phyloP scores from a whole-genome alignment of 1,139 yeast species.

The Tardiomyces depauwii region DNA sequence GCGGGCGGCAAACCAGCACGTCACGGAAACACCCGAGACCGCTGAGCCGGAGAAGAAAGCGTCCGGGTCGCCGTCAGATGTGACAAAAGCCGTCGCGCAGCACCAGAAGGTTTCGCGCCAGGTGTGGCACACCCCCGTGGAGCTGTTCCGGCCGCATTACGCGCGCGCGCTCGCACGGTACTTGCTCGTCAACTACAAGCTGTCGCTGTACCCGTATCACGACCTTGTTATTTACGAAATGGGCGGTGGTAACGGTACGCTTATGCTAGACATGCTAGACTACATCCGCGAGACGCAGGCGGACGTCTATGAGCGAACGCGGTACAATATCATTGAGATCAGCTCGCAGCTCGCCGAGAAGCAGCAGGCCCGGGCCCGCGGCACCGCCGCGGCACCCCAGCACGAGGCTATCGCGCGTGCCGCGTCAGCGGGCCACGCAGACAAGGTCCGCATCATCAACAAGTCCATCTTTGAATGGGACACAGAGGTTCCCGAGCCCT shows the following conservation, averaged over 20 bases:
- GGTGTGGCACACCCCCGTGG: slow-evolving; percentile 88
- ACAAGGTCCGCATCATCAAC: slow-evolving; percentile 56
- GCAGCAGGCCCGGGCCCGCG: slow-evolving; percentile 30
- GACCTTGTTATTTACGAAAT: slow-evolving; percentile 71
- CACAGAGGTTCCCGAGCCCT: slow-evolving; percentile 50
- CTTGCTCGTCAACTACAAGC: slow-evolving; percentile 54
- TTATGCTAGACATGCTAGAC: slow-evolving; percentile 69
- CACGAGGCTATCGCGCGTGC: slow-evolving; percentile 10
- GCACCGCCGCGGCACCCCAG: slow-evolving; percentile 9
- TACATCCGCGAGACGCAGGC: slow-evolving; percentile 55
- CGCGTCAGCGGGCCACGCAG: slow-evolving; percentile 32
- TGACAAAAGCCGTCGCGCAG: slow-evolving; percentile 1
- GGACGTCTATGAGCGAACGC: slow-evolving; percentile 55
- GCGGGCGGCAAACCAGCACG: slow-evolving; percentile 3
- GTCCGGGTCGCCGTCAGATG: slow-evolving; percentile 19
- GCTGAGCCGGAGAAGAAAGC: slow-evolving; percentile 8
- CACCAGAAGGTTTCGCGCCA: slow-evolving; percentile 35
- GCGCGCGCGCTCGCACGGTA: slow-evolving; percentile 79
- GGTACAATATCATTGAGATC: slow-evolving; percentile 69
- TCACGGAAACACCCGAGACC: slow-evolving; percentile 8
- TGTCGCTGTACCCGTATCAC: slow-evolving; percentile 52
- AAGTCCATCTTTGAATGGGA: slow-evolving; percentile 63
- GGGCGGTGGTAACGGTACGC: slow-evolving; percentile 88
- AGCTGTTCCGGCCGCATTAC: slow-evolving; percentile 64
- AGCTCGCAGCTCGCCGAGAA: slow-evolving; percentile 56